Evolutionary conservation across 257 asterid species (phyloP), one percentile per base, ranked within the genome.

Genomic region (Solanum ahanhuiri): DNA sequence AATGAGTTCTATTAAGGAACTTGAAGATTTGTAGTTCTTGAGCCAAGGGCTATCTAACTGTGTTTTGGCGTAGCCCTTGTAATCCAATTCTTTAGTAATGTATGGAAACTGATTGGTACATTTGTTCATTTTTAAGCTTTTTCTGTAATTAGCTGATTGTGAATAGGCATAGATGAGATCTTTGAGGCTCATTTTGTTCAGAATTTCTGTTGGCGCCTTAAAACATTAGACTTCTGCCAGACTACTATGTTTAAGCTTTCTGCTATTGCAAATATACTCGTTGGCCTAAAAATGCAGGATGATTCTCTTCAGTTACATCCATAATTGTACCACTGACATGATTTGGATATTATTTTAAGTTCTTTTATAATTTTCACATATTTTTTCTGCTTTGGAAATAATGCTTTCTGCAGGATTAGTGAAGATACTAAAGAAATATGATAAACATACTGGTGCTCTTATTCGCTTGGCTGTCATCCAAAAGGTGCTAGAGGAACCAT

Each of bases 371-470:
- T 45, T 11, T 3, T 31, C n/a, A 82, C 12, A 31, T 82, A 45
- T 37, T 18, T 20, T 54, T 48, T 35, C 54, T 28, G 3, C 81
- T 72, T 72, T 5, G 18, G 81, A 20, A 30, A 43, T 67, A 30
- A 41, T 33, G 2, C 33, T 67, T 28, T 71, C 3, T 85, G 75
- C 84, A 85, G 87, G 87, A 73, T 17, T 85, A 25, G 87, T 85
- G 71, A 85, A 82, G 33, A 57, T 82, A 51, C 23, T 82, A 37
- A 82, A 28, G 72, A 87, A 87, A 51, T 87, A 87, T 37, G 89
- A 87, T 69, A 87, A 83, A 86, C 89, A 48, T 43, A 87, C 77
- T 41, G 86, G 86, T 54, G 84, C 86, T 83, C 86, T 82, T 33
- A 70, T 83, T 83, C 79, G 84, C 79, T 69, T 33, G 66, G 86